phyloP scores from a whole-genome alignment of 2,329 filamentous ascomycete species.

The Aspergillus fumigatus region DNA sequence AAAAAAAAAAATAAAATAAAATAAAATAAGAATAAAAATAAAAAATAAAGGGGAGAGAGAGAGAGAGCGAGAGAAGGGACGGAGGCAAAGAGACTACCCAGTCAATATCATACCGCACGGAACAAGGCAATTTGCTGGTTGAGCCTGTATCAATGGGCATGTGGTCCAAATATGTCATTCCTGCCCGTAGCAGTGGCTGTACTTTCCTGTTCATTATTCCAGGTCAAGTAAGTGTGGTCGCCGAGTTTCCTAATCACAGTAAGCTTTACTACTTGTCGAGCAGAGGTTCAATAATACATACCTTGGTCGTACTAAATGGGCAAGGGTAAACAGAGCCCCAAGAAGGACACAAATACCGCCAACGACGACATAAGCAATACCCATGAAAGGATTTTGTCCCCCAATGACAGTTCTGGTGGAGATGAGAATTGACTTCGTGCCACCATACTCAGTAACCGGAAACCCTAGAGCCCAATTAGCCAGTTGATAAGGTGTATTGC shows the following conservation, averaged over 20 bases:
- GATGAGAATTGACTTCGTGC: constrained; percentile 84
- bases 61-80: no score
- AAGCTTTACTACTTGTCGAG: neutral
- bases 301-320: constrained; percentile 88
- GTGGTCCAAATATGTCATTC: constrained; percentile 45
- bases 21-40: no score
- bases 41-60: no score
- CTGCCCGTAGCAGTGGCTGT: constrained; percentile 54
- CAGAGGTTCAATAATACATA: constrained; percentile 39
- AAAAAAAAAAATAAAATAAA: no score
- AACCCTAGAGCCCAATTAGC: constrained; percentile 58
- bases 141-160: constrained; percentile 12
- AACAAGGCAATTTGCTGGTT: neutral
- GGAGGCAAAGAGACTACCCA: no score
- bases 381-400: constrained; percentile 90
- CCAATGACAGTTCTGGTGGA: constrained; percentile 90
- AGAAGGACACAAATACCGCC: constrained; percentile 89
- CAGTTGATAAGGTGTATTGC: neutral
- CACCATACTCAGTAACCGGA: constrained; percentile 70
- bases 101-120: neutral
- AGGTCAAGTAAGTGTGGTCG: constrained; percentile 94
- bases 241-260: constrained; percentile 74
- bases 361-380: constrained; percentile 92
- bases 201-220: constrained; percentile 70
- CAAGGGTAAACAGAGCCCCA: constrained; percentile 80